These are phyloP conservation scores for Carnegiea gigantea DNA, from an alignment of 179 eudicot genomes.

Conservation along the genomic window DNA sequence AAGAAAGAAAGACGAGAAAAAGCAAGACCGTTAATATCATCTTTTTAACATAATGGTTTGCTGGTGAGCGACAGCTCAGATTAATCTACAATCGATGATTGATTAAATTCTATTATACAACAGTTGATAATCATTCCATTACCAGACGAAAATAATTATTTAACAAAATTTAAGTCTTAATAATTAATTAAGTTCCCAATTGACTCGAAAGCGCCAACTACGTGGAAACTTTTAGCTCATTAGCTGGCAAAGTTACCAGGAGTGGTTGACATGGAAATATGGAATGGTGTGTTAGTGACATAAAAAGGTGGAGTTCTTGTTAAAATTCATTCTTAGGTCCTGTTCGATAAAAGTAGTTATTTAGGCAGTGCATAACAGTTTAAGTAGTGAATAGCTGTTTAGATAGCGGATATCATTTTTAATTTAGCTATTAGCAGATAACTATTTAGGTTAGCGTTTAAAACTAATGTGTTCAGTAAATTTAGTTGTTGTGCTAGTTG, in stretches of 20 bases:
- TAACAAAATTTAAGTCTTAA: no score
- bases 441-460: no score
- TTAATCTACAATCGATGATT: background rate
- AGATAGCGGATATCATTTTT: no score
- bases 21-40: background rate
- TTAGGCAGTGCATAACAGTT: no score
- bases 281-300: background rate
- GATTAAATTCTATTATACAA: background rate
- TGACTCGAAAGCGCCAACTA: background rate
- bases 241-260: background rate
- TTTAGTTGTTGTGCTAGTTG: no score
- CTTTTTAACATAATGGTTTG: background rate
- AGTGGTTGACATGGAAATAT: background rate
- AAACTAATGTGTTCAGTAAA: no score
- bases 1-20: no score
- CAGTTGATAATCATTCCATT: background rate
- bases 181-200: background rate
- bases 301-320: no score
- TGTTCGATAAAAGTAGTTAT: no score
- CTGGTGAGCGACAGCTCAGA: background rate
- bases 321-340: no score
- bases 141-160: background rate
- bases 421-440: no score
- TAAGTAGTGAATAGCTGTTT: no score
- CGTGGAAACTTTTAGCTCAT: background rate